A percentile compares a stretch with the other conserved stretches of the same genome.
Conservation (phyloP, 176 grass and related monocot species). For the Zizania latifolia region DNA sequence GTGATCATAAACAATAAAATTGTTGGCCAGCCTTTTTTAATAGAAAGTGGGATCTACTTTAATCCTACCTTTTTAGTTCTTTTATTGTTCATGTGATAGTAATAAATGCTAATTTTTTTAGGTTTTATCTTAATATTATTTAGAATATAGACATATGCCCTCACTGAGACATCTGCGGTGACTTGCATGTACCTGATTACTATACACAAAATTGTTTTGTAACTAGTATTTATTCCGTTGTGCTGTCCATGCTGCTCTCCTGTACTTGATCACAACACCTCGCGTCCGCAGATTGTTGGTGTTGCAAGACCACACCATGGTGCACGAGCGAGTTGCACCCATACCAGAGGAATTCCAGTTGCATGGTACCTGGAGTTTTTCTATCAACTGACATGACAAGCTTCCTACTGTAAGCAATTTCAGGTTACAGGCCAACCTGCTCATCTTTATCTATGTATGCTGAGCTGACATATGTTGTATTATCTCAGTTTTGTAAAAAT, state of each 20-base stretch:
- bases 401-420: neutral
- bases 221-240: neutral
- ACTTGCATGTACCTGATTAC: conserved; percentile 1
- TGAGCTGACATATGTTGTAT: neutral
- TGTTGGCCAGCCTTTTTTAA: no score
- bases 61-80: no score
- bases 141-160: no score
- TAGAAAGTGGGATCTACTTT: no score
- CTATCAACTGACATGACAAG: neutral
- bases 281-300: conserved; percentile 23
- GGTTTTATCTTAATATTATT: no score
- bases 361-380: neutral
- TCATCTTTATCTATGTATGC: neutral
- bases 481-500: neutral
- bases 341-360: neutral
- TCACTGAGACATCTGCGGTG: conserved; percentile 43
- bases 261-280: no score
- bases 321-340: neutral
- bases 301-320: neutral
- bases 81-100: no score
- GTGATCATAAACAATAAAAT: no score
- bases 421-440: neutral
- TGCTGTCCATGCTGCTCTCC: no score
- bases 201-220: neutral
- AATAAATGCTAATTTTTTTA: no score